Evolutionary conservation across 2,329 filamentous ascomycete genomes (phyloP).

Genomic region (Dothidotthia symphoricarpi): DNA sequence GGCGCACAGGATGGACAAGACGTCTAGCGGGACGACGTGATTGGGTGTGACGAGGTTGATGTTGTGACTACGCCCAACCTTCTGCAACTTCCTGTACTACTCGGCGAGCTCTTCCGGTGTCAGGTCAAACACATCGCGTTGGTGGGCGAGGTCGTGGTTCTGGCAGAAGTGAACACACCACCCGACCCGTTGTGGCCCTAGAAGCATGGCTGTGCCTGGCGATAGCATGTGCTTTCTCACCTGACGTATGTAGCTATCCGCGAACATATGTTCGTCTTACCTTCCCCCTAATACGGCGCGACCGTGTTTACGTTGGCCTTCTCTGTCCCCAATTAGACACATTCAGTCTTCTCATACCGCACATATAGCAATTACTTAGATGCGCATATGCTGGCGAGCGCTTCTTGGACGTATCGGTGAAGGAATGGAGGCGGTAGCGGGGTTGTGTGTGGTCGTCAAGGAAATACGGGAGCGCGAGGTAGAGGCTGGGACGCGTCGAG

Average conservation of each 20-base stretch:
- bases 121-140: constrained; percentile 76
- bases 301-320: constrained; percentile 80
- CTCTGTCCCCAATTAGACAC: constrained; percentile 71
- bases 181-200: constrained; percentile 80
- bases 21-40: constrained; percentile 82
- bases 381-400: constrained; percentile 72
- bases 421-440: constrained; percentile 67
- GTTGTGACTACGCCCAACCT: constrained; percentile 79
- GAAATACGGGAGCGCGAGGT: constrained; percentile 64
- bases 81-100: constrained; percentile 81
- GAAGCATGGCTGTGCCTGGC: constrained; percentile 66
- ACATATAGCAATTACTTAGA: constrained; percentile 76
- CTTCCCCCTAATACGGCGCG: constrained; percentile 79
- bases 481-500: constrained; percentile 27
- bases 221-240: constrained; percentile 35
- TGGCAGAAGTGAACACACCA: constrained; percentile 64
- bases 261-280: constrained; percentile 5
- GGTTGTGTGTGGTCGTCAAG: constrained; percentile 72
- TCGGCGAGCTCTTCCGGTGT: constrained; percentile 75
- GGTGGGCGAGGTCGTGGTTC: constrained; percentile 80
- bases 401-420: constrained; percentile 69
- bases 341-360: constrained; percentile 78
- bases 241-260: background rate
- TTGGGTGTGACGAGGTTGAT: constrained; percentile 87
- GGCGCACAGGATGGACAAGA: constrained; percentile 71